Percentiles rank a stretch among this genome's conserved stretches.
Conservation (phyloP, 768 basidiomycete species). For the Naganishia randhawae region DNA sequence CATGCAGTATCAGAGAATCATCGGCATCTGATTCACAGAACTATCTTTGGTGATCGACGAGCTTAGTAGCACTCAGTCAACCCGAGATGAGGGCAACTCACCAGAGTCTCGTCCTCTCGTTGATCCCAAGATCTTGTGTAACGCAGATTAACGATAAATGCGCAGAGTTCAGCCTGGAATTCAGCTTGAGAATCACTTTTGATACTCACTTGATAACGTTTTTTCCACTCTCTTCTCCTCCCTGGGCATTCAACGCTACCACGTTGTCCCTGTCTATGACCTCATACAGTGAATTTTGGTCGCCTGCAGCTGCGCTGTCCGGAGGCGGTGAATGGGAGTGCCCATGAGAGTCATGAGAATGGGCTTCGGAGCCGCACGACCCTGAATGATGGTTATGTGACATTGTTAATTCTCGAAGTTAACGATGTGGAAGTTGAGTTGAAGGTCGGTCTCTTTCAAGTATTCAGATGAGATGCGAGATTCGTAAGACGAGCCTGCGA, state of each 20-base stretch:
- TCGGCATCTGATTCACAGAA: constrained; percentile 84
- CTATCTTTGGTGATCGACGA: constrained; percentile 52
- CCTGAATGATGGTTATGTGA: constrained; percentile 15
- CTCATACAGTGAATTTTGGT: constrained; percentile 56
- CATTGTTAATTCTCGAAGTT: neutral
- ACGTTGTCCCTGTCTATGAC: constrained; percentile 78
- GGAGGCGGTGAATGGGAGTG: constrained; percentile 47
- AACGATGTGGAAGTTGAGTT: neutral
- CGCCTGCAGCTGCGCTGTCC: constrained; percentile 54
- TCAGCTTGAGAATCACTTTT: no score
- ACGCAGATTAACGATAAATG: neutral
- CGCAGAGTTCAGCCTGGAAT: neutral
- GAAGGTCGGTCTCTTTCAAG: neutral
- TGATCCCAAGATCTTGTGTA: constrained; percentile 65
- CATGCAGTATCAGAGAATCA: constrained; percentile 63
- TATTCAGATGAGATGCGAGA: neutral
- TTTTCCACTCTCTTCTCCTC: constrained; percentile 53
- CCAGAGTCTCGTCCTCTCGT: constrained; percentile 66
- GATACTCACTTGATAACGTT: constrained; percentile 64
- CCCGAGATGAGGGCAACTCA: constrained; percentile 47
- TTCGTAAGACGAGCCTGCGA: neutral
- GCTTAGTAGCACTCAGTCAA: neutral
- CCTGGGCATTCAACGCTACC: constrained; percentile 66
- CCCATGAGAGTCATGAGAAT: constrained; percentile 32
- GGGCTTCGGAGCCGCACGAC: constrained; percentile 11